A percentile compares a stretch with the other conserved stretches of the same genome.
Evolutionary conservation across 2,329 filamentous ascomycete genomes (phyloP).

Genomic region (Hypomyces perniciosus): DNA sequence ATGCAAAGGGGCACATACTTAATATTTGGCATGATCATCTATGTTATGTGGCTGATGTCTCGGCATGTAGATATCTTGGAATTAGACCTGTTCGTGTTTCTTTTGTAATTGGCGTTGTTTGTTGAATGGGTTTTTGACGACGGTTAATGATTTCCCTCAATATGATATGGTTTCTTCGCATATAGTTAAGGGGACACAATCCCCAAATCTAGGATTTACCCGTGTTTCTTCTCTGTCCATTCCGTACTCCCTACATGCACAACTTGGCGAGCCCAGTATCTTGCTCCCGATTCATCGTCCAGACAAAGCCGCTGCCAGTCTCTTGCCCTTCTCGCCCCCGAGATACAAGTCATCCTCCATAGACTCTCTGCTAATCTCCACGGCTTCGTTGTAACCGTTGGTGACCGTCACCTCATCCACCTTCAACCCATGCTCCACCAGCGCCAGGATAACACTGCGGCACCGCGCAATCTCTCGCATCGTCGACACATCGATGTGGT

Average conservation of each 20-base stretch:
- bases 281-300: constrained; percentile 16
- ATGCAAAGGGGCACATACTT: not conserved
- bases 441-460: constrained; percentile 70
- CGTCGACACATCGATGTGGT: constrained; percentile 68
- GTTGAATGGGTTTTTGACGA: no score
- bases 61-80: no score
- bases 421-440: constrained; percentile 74
- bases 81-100: no score
- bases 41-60: no score
- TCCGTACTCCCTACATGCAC: not conserved
- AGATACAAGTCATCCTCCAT: constrained; percentile 55
- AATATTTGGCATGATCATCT: no score
- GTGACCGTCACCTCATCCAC: constrained; percentile 89
- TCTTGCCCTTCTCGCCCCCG: constrained; percentile 50
- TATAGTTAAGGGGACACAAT: not conserved
- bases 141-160: no score
- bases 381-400: constrained; percentile 72
- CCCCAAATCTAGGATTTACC: not conserved
- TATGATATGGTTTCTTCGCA: not conserved
- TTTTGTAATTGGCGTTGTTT: no score
- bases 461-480: constrained; percentile 85
- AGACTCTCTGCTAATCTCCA: constrained; percentile 64
- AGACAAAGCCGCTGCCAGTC: constrained; percentile 38
- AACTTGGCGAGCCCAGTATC: no score
- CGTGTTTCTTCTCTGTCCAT: constrained; percentile 1